Percentiles rank a stretch among this genome's conserved stretches.
Evolutionary conservation across 768 basidiomycete species (phyloP).

Genomic region (Rhizopogon rudus): DNA sequence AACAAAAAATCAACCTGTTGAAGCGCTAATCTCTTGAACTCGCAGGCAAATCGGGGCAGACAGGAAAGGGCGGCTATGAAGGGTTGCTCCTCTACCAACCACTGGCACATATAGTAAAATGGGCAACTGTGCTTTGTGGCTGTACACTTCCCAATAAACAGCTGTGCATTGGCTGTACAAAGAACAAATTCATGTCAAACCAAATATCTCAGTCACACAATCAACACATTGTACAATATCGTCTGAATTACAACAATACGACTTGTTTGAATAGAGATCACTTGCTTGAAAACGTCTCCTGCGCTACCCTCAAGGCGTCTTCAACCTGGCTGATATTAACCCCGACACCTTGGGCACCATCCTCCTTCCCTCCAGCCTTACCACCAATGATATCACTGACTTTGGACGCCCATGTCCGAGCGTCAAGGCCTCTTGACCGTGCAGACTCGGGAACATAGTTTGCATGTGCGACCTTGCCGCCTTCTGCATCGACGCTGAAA

Average conservation of each 20-base stretch:
- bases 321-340: slow-evolving; percentile 52
- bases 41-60: background rate
- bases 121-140: background rate
- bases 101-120: background rate
- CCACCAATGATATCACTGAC: slow-evolving; percentile 83
- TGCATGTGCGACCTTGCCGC: slow-evolving; percentile 78
- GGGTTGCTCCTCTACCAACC: too few species aligned
- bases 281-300: slow-evolving; percentile 29
- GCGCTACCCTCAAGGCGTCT: slow-evolving; percentile 63
- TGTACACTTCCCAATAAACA: background rate
- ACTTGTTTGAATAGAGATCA: background rate
- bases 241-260: background rate
- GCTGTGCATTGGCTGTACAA: background rate
- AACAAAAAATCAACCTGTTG: background rate
- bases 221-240: background rate
- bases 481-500: slow-evolving; percentile 69
- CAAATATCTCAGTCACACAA: too few species aligned
- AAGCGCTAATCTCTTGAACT: background rate
- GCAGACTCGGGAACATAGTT: slow-evolving; percentile 70
- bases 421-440: slow-evolving; percentile 70
- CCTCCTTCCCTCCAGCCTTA: slow-evolving; percentile 96
- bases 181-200: too few species aligned
- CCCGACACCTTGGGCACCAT: slow-evolving; percentile 88
- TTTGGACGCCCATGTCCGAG: slow-evolving; percentile 80
- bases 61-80: background rate